phyloP scores from a whole-genome alignment of 2,329 filamentous ascomycete genomes.

The Xylariales sp. region DNA sequence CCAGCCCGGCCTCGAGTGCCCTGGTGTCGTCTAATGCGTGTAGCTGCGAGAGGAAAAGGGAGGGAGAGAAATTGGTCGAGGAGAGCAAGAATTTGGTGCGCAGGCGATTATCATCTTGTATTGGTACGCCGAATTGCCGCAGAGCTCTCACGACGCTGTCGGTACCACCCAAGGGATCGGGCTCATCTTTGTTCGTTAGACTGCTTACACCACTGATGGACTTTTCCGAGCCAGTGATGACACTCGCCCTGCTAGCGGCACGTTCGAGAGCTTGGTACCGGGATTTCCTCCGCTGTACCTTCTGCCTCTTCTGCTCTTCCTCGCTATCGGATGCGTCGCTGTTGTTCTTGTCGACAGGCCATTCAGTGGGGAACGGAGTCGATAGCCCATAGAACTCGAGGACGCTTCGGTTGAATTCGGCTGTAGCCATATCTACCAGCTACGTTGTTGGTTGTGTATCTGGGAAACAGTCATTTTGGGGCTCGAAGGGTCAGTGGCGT shows the following conservation, averaged over 20 bases:
- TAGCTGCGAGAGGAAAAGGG: constrained; percentile 86
- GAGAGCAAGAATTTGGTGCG: constrained; percentile 86
- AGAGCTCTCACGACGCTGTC: constrained; percentile 82
- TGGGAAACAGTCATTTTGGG: not conserved
- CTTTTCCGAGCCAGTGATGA: constrained; percentile 63
- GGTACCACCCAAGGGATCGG: constrained; percentile 82
- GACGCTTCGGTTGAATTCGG: constrained; percentile 70
- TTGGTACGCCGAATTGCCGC: constrained; percentile 67
- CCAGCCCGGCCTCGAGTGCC: constrained; percentile 73
- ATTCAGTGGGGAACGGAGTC: constrained; percentile 73
- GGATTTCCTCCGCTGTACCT: constrained; percentile 61
- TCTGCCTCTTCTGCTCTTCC: constrained; percentile 43
- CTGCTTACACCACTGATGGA: constrained; percentile 64
- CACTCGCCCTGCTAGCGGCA: constrained; percentile 63
- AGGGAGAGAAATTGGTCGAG: constrained; percentile 90
- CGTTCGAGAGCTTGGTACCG: constrained; percentile 82
- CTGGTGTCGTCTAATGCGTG: constrained; percentile 83
- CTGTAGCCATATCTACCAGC: constrained; percentile 37
- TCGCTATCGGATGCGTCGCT: constrained; percentile 63
- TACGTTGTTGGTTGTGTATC: not conserved
- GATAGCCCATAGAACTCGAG: constrained; percentile 87
- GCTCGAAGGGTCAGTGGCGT: too few species aligned
- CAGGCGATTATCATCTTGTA: constrained; percentile 78
- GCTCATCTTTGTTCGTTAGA: constrained; percentile 83
- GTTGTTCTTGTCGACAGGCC: constrained; percentile 72